A percentile compares a stretch with the other conserved stretches of the same genome.
phyloP scores from a whole-genome alignment of 805 yeast genomes.

The Metschnikowia lunata region DNA sequence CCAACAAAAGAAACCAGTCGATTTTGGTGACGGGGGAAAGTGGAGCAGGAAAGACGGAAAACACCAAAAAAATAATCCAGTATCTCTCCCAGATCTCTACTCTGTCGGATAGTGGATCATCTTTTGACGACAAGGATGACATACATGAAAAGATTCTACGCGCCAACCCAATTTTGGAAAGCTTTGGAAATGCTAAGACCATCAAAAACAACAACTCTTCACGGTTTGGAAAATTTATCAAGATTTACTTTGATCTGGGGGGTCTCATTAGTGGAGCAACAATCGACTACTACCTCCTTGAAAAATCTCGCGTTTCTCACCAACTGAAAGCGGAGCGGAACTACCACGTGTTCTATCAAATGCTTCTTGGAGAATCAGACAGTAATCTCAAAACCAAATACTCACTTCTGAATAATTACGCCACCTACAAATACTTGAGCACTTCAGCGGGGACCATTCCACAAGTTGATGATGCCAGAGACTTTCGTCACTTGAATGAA shows the following conservation, averaged over 20 bases:
- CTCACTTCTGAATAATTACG: constrained; percentile 36
- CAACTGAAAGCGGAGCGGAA: constrained; percentile 79
- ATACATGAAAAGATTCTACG: constrained; percentile 84
- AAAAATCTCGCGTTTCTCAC: constrained; percentile 84
- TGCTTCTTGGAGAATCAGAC: constrained; percentile 62
- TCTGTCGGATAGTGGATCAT: constrained; percentile 3
- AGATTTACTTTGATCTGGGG: constrained; percentile 63
- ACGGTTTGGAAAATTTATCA: constrained; percentile 93
- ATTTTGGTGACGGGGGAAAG: constrained; percentile 97
- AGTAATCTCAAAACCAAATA: constrained; percentile 39
- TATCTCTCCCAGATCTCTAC: constrained; percentile 77
- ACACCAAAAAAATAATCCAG: constrained; percentile 90
- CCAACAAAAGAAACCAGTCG: constrained; percentile 73
- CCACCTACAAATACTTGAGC: constrained; percentile 50
- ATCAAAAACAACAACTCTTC: constrained; percentile 92
- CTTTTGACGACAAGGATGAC: constrained; percentile 25
- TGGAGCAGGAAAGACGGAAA: constrained; percentile 99
- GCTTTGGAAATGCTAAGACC: constrained; percentile 97
- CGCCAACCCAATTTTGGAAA: constrained; percentile 92
- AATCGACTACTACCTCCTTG: constrained; percentile 90
- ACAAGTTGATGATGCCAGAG: constrained; percentile 71
- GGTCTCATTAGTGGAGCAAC: constrained; percentile 82
- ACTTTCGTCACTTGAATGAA: constrained; percentile 55
- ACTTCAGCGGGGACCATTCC: constrained; percentile 53
- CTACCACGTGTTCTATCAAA: constrained; percentile 89